Base-by-base conservation (phyloP, 2,329 filamentous ascomycete genomes). In the Cordyceps farinosa region DNA sequence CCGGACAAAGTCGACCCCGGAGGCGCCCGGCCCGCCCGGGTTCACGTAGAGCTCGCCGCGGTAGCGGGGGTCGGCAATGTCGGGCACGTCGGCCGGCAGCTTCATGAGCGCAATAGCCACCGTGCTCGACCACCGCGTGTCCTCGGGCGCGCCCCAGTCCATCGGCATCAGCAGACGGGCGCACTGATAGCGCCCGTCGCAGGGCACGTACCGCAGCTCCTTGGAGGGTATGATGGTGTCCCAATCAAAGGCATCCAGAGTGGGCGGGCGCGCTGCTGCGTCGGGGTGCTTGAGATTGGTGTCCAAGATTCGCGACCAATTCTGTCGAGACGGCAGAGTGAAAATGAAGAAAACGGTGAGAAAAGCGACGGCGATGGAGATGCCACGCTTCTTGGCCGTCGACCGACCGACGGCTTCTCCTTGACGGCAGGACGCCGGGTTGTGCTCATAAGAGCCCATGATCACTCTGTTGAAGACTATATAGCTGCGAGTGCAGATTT, bases 11-110 rank as follows among this genome's bases (percentile, higher is more conserved):
- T 42, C 40, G 3, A 79, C 72, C 4, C 80, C 79, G 0, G 76
- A 77, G 27, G 70, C 75, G 32, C 79, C 77, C 0, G 79, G 79
- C 0, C 80, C 80, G 47, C 80, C 80, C 0, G 79, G 79, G 69
- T 81, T 80, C 50, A 70, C 67, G 67, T 81, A 71, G 52, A 81
- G 70, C 54, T 78, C 70, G 32, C 79, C 80, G 40, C 73, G 77
- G 60, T 77, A 80, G 40, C 70, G 65, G 3, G 75, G 70, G 61
- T 79, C 74, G 15, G 68, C 44, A 44, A 55, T 55, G 29, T 75
- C 72, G 6, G 73, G 62, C 3, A 81, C 79, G 1, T 63, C 62
- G 34, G 79, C 78, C 0, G 78, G 77, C 10, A 77, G 71, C 60
- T 75, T 77, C 52, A 76, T 69, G 64, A 81, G 73, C 61, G 79